Evolutionary conservation across 306 rosid species (phyloP), one percentile per base, ranked within the genome.

Genomic region (Datisca glomerata): DNA sequence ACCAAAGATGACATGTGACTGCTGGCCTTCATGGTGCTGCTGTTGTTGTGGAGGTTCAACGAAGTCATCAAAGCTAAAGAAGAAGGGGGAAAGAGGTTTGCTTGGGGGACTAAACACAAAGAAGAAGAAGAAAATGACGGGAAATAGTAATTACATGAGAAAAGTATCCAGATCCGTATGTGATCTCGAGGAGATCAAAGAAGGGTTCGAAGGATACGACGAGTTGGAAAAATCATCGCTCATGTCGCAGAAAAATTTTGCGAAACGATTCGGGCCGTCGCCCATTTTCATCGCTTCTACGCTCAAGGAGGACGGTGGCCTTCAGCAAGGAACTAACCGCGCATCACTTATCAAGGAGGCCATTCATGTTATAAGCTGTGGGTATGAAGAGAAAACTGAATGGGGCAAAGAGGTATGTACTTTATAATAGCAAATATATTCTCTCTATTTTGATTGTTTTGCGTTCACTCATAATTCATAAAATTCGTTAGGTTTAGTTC

Each of bases 381-480:
- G 93, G 33, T 89, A 89, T 64, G 95, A 89, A 73, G 95, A 84
- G 69, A 89, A 78, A 70, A 84, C 98, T 23, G 84, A 80, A 59
- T 89, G 98, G 98, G 98, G 98, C 21, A 89, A 75, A 73, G 98
- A 80, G 94, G 98, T 80, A 13, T 29, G 23, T 53, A 31, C n/a
- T n/a, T n/a, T n/a, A n/a, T n/a, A n/a, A n/a, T n/a, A n/a, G n/a
- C n/a, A n/a, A n/a, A n/a, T n/a, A n/a, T n/a, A n/a, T n/a, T n/a
- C n/a, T n/a, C n/a, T n/a, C n/a, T n/a, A n/a, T n/a, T n/a, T n/a
- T n/a, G n/a, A n/a, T n/a, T n/a, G n/a, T n/a, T n/a, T n/a, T n/a
- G n/a, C n/a, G n/a, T n/a, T n/a, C n/a, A n/a, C n/a, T n/a, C n/a
- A n/a, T n/a, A n/a, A n/a, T n/a, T n/a, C n/a, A n/a, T n/a, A n/a